Base-by-base conservation (phyloP, 1,284 basidiomycete genomes). In the Moesziomyces globuligerus region DNA sequence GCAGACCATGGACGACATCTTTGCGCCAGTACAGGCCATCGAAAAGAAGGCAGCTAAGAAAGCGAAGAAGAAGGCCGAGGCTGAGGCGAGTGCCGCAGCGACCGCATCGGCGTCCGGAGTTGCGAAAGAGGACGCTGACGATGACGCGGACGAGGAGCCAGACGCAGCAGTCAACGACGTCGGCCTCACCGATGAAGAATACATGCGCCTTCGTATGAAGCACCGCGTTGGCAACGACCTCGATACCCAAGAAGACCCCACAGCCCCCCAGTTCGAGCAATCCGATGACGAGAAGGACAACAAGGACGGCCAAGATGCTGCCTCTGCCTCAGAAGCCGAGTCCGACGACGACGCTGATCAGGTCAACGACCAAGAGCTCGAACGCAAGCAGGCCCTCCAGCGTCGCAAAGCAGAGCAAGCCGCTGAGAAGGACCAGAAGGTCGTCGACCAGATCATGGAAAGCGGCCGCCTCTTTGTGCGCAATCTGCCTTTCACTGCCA, bases 391-490 rank as follows among this genome's bases (percentile, higher is more conserved):
- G 37, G 67, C 74, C 23, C 49, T 41, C 24, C 51, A 67, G 32
- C 71, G 58, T 24, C 32, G 34, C 45, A 70, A 56, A 28, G 64
- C 64, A 17, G 76, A 77, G 21, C 48, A 53, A n/a, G 62, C 61
- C 20, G 68, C 67, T 25, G 50, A 53, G 21, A 62, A 70, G 38
- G 76, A 76, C 15, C 71, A 78, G 20, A 83, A 84, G 44, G 86
- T 60, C 39, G 65, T 73, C 44, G 75, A 70, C 67, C 89, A 88
- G 0, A 93, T 97, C 54, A 84, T 91, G 23, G 87, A 88, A 56
- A 93, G 92, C 0, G 88, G 89, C 0, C 89, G 95, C 1, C 85
- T 98, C 5, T 98, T 98, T 80, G 85, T 98, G 7, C 91, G 95
- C 13, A 98, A 98, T 81, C 84, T 98, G 18, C 87, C 94, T 0